These are phyloP conservation scores for Plasmodium chabaudi DNA, from an alignment of 169 alveolate species.

Conservation along the genomic window DNA sequence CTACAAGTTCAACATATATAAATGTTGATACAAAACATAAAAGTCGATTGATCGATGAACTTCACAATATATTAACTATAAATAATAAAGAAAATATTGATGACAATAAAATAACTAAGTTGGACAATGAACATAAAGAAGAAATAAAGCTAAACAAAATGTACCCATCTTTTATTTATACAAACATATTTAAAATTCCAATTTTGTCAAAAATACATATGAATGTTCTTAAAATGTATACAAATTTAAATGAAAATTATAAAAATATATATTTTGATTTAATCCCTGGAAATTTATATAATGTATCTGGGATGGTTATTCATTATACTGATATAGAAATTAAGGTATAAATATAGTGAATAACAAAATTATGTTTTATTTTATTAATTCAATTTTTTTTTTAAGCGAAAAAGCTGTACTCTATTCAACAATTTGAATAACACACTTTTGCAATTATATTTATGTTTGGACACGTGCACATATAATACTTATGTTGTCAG, in stretches of 20 bases:
- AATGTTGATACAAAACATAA: slow-evolving; percentile 41
- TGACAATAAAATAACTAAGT: background rate
- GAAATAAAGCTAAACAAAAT: background rate
- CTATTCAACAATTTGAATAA: background rate
- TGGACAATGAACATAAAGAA: background rate
- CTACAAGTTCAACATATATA: slow-evolving; percentile 47
- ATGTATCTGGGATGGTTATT: slow-evolving; percentile 46
- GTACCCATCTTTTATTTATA: slow-evolving; percentile 70
- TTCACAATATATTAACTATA: slow-evolving; percentile 23
- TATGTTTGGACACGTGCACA: background rate
- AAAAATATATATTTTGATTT: slow-evolving; percentile 47
- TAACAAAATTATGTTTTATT: background rate
- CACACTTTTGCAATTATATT: background rate
- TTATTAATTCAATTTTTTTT: no score
- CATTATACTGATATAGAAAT: slow-evolving; percentile 66
- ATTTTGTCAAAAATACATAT: slow-evolving; percentile 50
- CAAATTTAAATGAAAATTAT: slow-evolving; percentile 5
- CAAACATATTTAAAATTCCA: slow-evolving; percentile 61
- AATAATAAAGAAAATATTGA: background rate
- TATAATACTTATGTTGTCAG: no score
- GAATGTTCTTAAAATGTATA: slow-evolving; percentile 16
- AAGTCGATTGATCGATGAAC: slow-evolving; percentile 50
- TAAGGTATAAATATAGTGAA: slow-evolving; percentile 17
- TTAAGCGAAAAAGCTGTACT: background rate
- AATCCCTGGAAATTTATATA: slow-evolving; percentile 53